Evolutionary conservation across 306 rosid species (phyloP), one percentile per base, ranked within the genome.

Genomic region (Albizia julibrissin): DNA sequence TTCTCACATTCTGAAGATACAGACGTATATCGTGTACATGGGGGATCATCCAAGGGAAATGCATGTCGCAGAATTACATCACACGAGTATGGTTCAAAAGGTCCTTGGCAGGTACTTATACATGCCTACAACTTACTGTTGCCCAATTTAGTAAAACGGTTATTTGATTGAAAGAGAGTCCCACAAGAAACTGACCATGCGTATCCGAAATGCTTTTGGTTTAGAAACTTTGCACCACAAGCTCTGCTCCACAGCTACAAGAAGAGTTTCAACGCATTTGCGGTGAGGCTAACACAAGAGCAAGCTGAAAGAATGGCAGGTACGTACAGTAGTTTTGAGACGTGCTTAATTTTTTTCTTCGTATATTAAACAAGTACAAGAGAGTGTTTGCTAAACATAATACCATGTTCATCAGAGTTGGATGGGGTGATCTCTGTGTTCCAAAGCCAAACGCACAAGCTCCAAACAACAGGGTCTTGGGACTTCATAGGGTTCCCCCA

Each of bases 261-360:
- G 68, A 84, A 75, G 34, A 84, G 85, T 75, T 85, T 86, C 50
- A 82, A 86, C 39, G 92, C 88, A 15, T 85, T 89, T 6, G 87
- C 75, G 3, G 74, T 49, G 10, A 83, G 62, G 12, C 14, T 56
- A n/a, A 56, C 64, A 56, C 64, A n/a, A 21, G 64, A 56, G 14
- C 64, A 56, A 56, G 64, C 64, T 0, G 27, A 56, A n/a, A 56
- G 64, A 8, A 56, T 56, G 59, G 40, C 78, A 3, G 84, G 87
- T 82, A 74, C 8, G 29, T 58, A 0, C 6, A 10, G 7, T n/a
- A n/a, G n/a, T n/a, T n/a, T n/a, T n/a, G n/a, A n/a, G n/a, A n/a
- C n/a, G n/a, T n/a, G n/a, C n/a, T n/a, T n/a, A n/a, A n/a, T n/a
- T 61, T 12, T 22, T n/a, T 8, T 22, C 29, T 8, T 58, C 27